Percentiles rank a stretch among this genome's conserved stretches.
These are phyloP conservation scores for Aspergillus costaricaensis DNA, from an alignment of 2,329 filamentous ascomycete species.

Conservation along the genomic window DNA sequence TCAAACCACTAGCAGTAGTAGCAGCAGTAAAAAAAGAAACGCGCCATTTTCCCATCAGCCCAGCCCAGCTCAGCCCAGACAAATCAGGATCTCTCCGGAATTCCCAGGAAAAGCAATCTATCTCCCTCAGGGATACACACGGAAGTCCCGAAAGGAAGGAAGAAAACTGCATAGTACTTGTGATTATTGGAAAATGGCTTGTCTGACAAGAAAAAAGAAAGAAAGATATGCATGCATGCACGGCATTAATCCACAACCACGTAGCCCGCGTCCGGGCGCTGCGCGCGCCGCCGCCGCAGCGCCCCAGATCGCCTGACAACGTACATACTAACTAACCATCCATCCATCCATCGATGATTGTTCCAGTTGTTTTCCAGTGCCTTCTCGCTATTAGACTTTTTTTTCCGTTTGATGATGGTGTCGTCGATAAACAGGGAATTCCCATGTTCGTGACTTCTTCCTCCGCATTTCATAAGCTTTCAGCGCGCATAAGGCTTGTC, in stretches of 20 bases:
- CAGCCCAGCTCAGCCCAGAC: too few species aligned
- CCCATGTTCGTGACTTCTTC: conserved; percentile 1
- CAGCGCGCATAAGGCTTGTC: conserved; percentile 15
- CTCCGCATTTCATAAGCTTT: conserved; percentile 9
- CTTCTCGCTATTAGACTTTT: background rate
- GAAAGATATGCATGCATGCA: conserved; percentile 14
- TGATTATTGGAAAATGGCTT: background rate
- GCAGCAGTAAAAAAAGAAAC: background rate
- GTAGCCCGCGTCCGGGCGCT: background rate
- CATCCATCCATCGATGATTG: too few species aligned
- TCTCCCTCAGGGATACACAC: background rate
- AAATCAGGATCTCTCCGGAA: background rate
- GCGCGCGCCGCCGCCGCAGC: background rate
- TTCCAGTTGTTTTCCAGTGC: background rate
- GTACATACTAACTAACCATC: background rate
- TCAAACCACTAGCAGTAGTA: too few species aligned
- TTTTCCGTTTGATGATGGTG: background rate
- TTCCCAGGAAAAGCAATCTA: background rate
- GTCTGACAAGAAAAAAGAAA: background rate
- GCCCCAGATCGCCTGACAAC: conserved; percentile 3
- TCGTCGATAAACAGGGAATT: conserved; percentile 1
- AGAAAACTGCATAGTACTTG: background rate
- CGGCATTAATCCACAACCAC: conserved; percentile 8
- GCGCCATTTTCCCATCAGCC: background rate
- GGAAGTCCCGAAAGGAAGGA: background rate